phyloP scores from a whole-genome alignment of 208 protist species.

The Acanthamoeba sp. region DNA sequence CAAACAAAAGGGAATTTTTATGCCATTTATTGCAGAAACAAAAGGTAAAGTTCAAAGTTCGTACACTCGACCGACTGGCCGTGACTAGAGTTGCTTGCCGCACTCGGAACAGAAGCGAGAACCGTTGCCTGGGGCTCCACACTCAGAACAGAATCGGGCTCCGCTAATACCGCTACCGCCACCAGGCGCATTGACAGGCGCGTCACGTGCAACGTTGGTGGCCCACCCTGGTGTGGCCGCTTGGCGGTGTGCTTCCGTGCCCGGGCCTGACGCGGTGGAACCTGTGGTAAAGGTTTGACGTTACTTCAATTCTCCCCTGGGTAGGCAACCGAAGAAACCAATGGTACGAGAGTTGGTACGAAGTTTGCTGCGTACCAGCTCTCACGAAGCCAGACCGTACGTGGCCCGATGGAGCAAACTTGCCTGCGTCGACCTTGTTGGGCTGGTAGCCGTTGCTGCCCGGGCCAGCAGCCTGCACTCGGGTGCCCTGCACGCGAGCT shows the following conservation, averaged over 20 bases:
- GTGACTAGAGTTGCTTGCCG: neutral
- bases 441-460: conserved; percentile 58
- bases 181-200: neutral
- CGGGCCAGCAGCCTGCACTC: conserved; percentile 5
- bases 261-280: conserved; percentile 14
- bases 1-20: neutral
- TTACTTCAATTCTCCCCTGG: neutral
- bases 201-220: neutral
- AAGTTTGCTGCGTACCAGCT: neutral
- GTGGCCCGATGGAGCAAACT: conserved; percentile 31
- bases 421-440: conserved; percentile 38
- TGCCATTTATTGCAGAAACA: too few relatives aligned
- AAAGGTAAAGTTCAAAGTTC: too few relatives aligned
- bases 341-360: too few relatives aligned
- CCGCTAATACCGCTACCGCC: neutral
- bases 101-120: conserved; percentile 64
- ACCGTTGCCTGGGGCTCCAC: neutral
- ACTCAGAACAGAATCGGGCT: conserved; percentile 52
- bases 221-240: conserved; percentile 13
- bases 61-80: neutral
- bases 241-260: neutral
- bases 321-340: too few relatives aligned
- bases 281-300: neutral
- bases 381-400: neutral
- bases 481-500: conserved; percentile 18